Conservation (phyloP, 225 moss, liverwort and hornwort genomes). For the Ulota crispa region DNA sequence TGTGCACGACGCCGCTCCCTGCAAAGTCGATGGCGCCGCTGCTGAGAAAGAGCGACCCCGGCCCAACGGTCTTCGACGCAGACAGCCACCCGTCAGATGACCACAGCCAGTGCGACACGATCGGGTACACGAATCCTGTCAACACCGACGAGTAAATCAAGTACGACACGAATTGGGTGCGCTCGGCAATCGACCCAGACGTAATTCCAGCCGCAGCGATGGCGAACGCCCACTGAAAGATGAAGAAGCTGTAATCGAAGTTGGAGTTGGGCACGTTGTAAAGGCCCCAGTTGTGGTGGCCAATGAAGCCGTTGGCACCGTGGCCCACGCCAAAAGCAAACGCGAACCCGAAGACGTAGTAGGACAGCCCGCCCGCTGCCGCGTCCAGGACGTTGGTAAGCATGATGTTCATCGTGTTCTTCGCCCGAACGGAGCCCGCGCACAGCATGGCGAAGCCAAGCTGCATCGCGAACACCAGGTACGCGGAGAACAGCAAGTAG, state of each 20-base stretch:
- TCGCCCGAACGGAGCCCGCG: slow-evolving; percentile 77
- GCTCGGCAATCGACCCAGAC: slow-evolving; percentile 59
- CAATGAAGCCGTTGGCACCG: slow-evolving; percentile 72
- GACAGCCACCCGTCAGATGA: slow-evolving; percentile 49
- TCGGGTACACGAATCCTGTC: slow-evolving; percentile 66
- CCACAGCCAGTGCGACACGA: slow-evolving; percentile 64
- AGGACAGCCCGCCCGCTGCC: slow-evolving; percentile 66
- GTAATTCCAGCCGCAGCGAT: slow-evolving; percentile 67
- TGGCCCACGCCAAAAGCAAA: slow-evolving; percentile 63
- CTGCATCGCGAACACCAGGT: slow-evolving; percentile 81
- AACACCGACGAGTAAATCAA: slow-evolving; percentile 56
- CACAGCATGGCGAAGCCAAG: slow-evolving; percentile 88
- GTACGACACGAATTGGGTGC: slow-evolving; percentile 66
- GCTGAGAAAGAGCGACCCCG: slow-evolving; percentile 31
- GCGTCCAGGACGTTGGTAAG: slow-evolving; percentile 81
- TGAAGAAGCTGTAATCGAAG: slow-evolving; percentile 60
- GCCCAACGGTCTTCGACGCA: neutral
- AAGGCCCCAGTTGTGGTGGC: slow-evolving; percentile 59
- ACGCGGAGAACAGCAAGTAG: slow-evolving; percentile 64
- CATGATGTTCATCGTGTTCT: slow-evolving; percentile 89
- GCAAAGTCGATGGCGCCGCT: slow-evolving; percentile 67
- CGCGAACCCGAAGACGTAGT: slow-evolving; percentile 72
- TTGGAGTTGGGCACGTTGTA: slow-evolving; percentile 23
- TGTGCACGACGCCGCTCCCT: slow-evolving; percentile 58
- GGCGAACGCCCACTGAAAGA: slow-evolving; percentile 73